These are phyloP conservation scores for Delonix regia DNA, from an alignment of 306 rosid genomes.

Conservation along the genomic window DNA sequence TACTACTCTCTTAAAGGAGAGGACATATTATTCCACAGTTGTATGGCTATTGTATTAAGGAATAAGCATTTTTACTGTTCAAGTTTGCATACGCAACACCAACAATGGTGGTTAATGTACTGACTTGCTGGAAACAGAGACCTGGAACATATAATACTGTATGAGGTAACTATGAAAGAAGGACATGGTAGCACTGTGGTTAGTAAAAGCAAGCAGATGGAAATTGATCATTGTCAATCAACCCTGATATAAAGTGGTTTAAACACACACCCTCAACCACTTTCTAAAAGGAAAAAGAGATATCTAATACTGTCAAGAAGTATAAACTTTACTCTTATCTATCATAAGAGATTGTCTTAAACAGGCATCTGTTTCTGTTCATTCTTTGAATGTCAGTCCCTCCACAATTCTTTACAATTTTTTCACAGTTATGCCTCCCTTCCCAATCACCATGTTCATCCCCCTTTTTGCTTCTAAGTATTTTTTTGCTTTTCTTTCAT, in stretches of 20 bases:
- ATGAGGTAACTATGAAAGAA: background rate
- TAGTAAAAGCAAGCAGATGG: background rate
- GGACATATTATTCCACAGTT: background rate
- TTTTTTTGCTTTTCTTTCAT: background rate
- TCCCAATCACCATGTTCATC: background rate
- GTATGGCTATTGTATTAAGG: background rate
- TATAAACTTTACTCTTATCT: no score
- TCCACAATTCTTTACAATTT: background rate
- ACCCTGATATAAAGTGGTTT: background rate
- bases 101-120: background rate
- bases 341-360: no score
- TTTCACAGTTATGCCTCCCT: background rate
- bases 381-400: background rate
- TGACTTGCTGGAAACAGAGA: background rate
- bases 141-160: background rate
- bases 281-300: constrained; percentile 20
- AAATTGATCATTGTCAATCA: background rate
- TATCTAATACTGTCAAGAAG: no score
- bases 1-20: background rate
- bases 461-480: background rate
- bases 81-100: background rate
- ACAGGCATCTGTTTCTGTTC: no score
- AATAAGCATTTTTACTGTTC: background rate
- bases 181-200: background rate
- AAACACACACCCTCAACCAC: background rate